Evolutionary conservation across 257 asterid genomes (phyloP), one percentile per base, ranked within the genome.

Genomic region (Plantago major): DNA sequence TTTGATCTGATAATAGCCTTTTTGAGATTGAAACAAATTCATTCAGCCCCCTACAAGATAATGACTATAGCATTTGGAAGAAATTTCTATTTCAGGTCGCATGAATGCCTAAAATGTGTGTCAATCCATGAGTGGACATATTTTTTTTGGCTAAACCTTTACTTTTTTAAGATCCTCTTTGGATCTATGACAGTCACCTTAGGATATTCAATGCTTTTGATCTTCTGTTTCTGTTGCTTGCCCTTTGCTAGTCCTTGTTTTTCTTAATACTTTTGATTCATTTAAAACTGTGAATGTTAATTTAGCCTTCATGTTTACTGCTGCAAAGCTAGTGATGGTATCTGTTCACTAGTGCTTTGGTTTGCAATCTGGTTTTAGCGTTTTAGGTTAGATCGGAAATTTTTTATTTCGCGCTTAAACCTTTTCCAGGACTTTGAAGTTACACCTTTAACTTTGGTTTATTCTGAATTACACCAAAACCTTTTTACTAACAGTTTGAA

Each of bases 171-270:
- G 40, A 33, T 33, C 40, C 40, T 33, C 3, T 33, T 33, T 33
- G 6, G 40, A 4, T 33, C 40, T 4, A 33, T 33, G 40, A 3
- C 8, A 46, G 50, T 47, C 48, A 60, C 51, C 13, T 33, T 16
- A 60, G 46, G 46, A 17, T 58, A 44, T 58, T 47, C 18, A 47
- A 58, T 50, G 60, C 12, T 56, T 57, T 28, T 6, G 30, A 11
- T 7, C 22, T 52, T 62, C 52, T 40, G 63, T 30, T 40, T 56
- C 53, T 11, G 49, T 46, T 57, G 28, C 49, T 37, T 18, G 64
- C 40, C 49, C 30, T 6, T 45, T 37, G 30, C 49, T 13, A 11
- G 28, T 26, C 26, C 38, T 6, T 47, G 53, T 40, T 14, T 52
- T 37, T 46, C 52, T 13, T 19, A n/a, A 18, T 48, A 28, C 45